Conservation (phyloP, 768 basidiomycete genomes). For the Lentinula sp. region DNA sequence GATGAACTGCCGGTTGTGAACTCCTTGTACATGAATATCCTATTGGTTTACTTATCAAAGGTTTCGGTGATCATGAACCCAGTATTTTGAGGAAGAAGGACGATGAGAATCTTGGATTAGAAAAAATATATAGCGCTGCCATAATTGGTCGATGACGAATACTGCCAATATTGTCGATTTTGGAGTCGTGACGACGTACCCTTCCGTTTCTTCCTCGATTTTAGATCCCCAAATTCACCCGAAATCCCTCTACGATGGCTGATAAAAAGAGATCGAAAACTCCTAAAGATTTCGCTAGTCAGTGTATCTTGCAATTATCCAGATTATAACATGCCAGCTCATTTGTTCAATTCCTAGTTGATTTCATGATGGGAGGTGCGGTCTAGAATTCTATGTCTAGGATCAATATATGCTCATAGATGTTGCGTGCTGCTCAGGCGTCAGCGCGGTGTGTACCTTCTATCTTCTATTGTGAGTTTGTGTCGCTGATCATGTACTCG, state of each 20-base stretch:
- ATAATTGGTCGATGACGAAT: too few relatives aligned
- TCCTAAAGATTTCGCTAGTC: slow-evolving; percentile 87
- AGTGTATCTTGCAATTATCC: slow-evolving; percentile 18
- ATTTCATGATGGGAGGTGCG: slow-evolving; percentile 81
- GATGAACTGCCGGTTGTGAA: too few relatives aligned
- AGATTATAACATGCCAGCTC: slow-evolving; percentile 12
- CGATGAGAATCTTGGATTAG: too few relatives aligned
- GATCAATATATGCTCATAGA: too few relatives aligned
- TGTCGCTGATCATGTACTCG: slow-evolving; percentile 14
- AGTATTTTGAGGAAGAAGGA: too few relatives aligned
- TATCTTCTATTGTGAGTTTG: neutral
- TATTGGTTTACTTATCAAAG: too few relatives aligned
- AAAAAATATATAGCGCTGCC: too few relatives aligned
- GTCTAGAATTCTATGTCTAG: neutral
- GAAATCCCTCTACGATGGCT: slow-evolving; percentile 55
- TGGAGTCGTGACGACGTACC: slow-evolving; percentile 12
- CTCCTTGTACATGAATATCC: too few relatives aligned
- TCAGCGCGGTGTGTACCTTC: slow-evolving; percentile 68
- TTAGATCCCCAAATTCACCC: slow-evolving; percentile 19
- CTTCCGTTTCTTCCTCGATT: slow-evolving; percentile 31
- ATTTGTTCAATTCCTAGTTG: slow-evolving; percentile 42
- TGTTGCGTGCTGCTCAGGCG: slow-evolving; percentile 36
- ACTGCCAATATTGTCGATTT: too few relatives aligned
- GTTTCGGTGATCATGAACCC: too few relatives aligned
- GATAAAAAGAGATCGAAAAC: slow-evolving; percentile 80